Percentiles rank a stretch among this genome's conserved stretches.
phyloP scores from a whole-genome alignment of 805 yeast genomes.

The Naumovozyma baii region DNA sequence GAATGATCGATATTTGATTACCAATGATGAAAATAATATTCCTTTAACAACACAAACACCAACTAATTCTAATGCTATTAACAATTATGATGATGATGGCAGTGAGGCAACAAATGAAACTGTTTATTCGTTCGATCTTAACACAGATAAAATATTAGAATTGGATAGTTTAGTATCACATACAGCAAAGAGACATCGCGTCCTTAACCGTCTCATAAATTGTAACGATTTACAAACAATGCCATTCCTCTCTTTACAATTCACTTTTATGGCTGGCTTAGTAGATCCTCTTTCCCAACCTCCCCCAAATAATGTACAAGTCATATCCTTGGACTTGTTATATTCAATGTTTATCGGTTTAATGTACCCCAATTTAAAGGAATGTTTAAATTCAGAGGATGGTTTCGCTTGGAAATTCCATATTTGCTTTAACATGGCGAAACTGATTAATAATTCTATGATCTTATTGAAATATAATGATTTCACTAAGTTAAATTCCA shows the following conservation, averaged over 20 bases:
- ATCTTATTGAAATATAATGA: constrained; percentile 20
- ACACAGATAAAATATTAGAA: constrained; percentile 14
- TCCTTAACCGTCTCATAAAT: constrained; percentile 13
- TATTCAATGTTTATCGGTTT: constrained; percentile 44
- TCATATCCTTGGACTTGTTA: constrained; percentile 47
- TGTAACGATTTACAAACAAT: constrained; percentile 8
- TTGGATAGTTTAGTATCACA: constrained; percentile 17
- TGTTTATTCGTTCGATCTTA: constrained; percentile 16
- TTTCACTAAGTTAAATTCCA: constrained; percentile 16
- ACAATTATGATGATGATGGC: neutral
- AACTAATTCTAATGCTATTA: neutral
- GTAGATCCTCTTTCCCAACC: constrained; percentile 67
- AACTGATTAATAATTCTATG: constrained; percentile 18
- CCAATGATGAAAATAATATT: neutral
- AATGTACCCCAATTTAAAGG: constrained; percentile 19
- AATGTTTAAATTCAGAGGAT: constrained; percentile 1
- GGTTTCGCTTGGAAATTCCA: constrained; percentile 22
- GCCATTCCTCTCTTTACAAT: constrained; percentile 18
- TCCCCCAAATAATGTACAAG: constrained; percentile 42
- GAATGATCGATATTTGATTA: too few relatives aligned
- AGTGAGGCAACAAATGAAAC: neutral
- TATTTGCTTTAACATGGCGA: constrained; percentile 23
- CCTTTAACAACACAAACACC: neutral
- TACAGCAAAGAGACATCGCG: constrained; percentile 19
- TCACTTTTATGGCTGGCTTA: constrained; percentile 29